These are phyloP conservation scores for Rhynchospora pubera DNA, from an alignment of 176 grass and related monocot species.

Conservation along the genomic window DNA sequence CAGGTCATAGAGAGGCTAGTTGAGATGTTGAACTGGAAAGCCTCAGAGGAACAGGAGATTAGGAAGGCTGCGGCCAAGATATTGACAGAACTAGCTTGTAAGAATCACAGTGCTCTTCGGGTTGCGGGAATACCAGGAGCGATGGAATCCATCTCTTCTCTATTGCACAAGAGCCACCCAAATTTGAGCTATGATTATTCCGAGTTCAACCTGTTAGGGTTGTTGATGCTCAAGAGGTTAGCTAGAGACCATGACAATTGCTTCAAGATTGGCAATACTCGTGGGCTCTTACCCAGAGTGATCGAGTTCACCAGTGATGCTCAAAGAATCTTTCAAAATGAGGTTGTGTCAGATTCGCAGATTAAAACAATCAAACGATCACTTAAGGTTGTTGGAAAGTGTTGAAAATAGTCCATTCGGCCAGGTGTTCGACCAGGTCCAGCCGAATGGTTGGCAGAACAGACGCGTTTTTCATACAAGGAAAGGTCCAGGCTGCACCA, in stretches of 20 bases:
- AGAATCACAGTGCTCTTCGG: constrained; percentile 47
- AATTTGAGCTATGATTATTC: constrained; percentile 29
- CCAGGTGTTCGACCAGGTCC: too few relatives aligned
- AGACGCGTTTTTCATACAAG: too few relatives aligned
- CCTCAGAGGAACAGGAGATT: constrained; percentile 37
- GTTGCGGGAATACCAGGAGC: constrained; percentile 48
- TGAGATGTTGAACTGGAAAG: constrained; percentile 54
- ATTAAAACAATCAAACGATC: constrained; percentile 29
- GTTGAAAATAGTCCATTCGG: too few relatives aligned
- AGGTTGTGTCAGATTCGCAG: neutral
- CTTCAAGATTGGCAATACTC: constrained; percentile 46
- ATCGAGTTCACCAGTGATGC: constrained; percentile 42
- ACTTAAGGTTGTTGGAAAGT: constrained; percentile 29
- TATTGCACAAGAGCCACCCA: constrained; percentile 27
- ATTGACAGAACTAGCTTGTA: constrained; percentile 41
- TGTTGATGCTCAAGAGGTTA: constrained; percentile 49
- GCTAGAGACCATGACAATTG: constrained; percentile 49
- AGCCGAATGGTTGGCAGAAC: too few relatives aligned
- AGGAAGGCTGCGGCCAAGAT: constrained; percentile 33
- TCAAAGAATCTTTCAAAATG: constrained; percentile 10
- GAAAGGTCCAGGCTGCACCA: too few relatives aligned
- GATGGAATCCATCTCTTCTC: constrained; percentile 56
- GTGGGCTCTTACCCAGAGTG: constrained; percentile 43
- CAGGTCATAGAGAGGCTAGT: constrained; percentile 31
- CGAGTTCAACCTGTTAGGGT: constrained; percentile 40